Percentiles rank a stretch among this genome's conserved stretches.
phyloP scores from a whole-genome alignment of 164 flowering plant genomes.

The Cinnamomum micranthum region DNA sequence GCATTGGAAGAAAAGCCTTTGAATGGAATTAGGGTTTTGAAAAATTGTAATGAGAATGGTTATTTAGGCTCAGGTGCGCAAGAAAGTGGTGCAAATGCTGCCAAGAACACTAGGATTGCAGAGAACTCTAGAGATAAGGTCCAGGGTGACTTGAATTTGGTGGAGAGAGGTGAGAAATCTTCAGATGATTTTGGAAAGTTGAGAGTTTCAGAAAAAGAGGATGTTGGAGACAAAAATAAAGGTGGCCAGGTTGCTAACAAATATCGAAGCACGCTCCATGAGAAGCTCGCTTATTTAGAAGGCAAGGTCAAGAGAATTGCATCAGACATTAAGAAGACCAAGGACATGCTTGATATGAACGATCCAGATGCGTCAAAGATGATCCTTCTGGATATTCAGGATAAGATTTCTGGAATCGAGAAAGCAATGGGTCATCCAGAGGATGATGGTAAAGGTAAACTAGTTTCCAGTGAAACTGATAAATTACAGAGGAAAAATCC shows the following conservation, averaged over 20 bases:
- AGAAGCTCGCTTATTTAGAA: slow-evolving; percentile 89
- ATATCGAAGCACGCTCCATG: slow-evolving; percentile 76
- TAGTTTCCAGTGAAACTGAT: slow-evolving; percentile 17
- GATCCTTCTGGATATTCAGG: slow-evolving; percentile 80
- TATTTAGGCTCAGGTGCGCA: neutral
- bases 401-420: slow-evolving; percentile 85
- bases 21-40: neutral
- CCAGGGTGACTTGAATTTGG: slow-evolving; percentile 1
- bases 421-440: slow-evolving; percentile 64
- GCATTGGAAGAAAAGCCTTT: neutral
- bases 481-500: slow-evolving; percentile 1
- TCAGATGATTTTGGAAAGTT: slow-evolving; percentile 8
- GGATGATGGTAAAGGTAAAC: slow-evolving; percentile 25
- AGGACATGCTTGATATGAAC: slow-evolving; percentile 85
- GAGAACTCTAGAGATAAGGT: slow-evolving; percentile 2
- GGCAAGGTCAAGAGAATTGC: slow-evolving; percentile 91
- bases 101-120: slow-evolving; percentile 5
- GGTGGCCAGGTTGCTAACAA: slow-evolving; percentile 22
- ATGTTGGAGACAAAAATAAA: slow-evolving; percentile 19
- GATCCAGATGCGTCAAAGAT: slow-evolving; percentile 72
- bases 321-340: slow-evolving; percentile 81
- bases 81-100: slow-evolving; percentile 1
- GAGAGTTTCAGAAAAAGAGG: slow-evolving; percentile 29
- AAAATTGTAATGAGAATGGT: neutral
- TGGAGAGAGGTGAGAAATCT: slow-evolving; percentile 15